These are phyloP conservation scores for Pichia nanzhaoensis DNA, from an alignment of 805 yeast species.

Conservation along the genomic window DNA sequence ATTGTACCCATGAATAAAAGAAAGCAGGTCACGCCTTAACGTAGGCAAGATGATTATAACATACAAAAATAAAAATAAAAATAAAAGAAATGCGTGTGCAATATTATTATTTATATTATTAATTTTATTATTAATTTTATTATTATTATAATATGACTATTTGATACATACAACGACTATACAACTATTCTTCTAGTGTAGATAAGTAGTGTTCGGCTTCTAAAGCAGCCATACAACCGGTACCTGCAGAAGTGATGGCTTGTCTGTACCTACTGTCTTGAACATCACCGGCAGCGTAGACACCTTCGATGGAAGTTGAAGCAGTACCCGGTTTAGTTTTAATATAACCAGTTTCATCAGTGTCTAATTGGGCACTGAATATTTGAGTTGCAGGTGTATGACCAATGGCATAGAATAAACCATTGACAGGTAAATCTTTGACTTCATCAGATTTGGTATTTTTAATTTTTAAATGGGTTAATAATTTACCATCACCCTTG, in stretches of 20 bases:
- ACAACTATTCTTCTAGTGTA: slow-evolving; percentile 33
- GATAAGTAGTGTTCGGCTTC: slow-evolving; percentile 84
- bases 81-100: too few species aligned
- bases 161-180: not conserved
- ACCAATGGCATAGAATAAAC: slow-evolving; percentile 96
- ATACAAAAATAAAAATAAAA: too few species aligned
- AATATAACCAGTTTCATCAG: slow-evolving; percentile 85
- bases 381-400: slow-evolving; percentile 92
- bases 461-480: slow-evolving; percentile 57
- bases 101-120: not conserved
- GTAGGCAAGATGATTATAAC: too few species aligned
- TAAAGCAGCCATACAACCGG: slow-evolving; percentile 99
- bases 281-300: slow-evolving; percentile 98
- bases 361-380: slow-evolving; percentile 68
- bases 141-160: too few species aligned
- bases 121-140: too few species aligned
- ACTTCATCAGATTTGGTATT: slow-evolving; percentile 67
- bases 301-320: slow-evolving; percentile 78
- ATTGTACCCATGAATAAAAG: too few species aligned
- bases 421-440: slow-evolving; percentile 69
- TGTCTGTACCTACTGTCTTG: slow-evolving; percentile 97
- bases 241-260: slow-evolving; percentile 99
- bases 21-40: too few species aligned
- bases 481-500: slow-evolving; percentile 86
- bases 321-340: slow-evolving; percentile 87